Percentiles rank a stretch among this genome's conserved stretches.
Conservation (phyloP, 1,139 yeast genomes). For the Kodamaea arcana region DNA sequence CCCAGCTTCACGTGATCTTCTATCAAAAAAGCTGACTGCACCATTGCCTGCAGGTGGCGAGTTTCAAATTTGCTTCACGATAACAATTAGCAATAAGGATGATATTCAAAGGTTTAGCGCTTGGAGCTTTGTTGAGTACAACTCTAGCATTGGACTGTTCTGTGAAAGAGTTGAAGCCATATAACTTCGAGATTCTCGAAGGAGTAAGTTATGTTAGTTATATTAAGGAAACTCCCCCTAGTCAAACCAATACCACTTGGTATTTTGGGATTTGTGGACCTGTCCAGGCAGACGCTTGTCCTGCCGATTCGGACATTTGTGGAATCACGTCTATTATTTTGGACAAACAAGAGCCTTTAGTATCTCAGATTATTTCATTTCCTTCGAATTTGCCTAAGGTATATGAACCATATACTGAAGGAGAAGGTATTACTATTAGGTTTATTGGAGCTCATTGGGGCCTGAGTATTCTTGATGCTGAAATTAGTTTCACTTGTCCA, state of each 20-base stretch:
- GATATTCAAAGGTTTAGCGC: slow-evolving; percentile 1
- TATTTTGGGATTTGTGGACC: slow-evolving; percentile 65
- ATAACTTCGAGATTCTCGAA: slow-evolving; percentile 42
- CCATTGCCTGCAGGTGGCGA: too few relatives aligned
- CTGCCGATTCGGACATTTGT: slow-evolving; percentile 65
- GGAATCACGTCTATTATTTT: slow-evolving; percentile 54
- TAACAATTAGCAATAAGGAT: too few relatives aligned
- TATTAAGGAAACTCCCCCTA: slow-evolving; percentile 70
- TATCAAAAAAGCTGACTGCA: too few relatives aligned
- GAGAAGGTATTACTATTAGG: slow-evolving; percentile 34
- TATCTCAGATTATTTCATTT: slow-evolving; percentile 55
- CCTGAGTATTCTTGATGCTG: slow-evolving; percentile 46
- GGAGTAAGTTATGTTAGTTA: slow-evolving; percentile 43
- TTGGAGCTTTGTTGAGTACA: slow-evolving; percentile 7
- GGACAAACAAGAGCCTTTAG: slow-evolving; percentile 38
- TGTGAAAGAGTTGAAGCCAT: slow-evolving; percentile 34
- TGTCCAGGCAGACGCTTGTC: slow-evolving; percentile 48
- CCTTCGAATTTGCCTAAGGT: slow-evolving; percentile 35
- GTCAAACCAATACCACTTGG: slow-evolving; percentile 61
- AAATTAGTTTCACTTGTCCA: slow-evolving; percentile 50
- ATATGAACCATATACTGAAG: slow-evolving; percentile 13
- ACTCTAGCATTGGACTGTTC: slow-evolving; percentile 43
- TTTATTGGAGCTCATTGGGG: slow-evolving; percentile 76
- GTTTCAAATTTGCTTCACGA: too few relatives aligned
- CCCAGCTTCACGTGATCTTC: too few relatives aligned